Percentiles rank a stretch among this genome's conserved stretches.
Evolutionary conservation across 768 basidiomycete genomes (phyloP).

Genomic region (Suillus spraguei): DNA sequence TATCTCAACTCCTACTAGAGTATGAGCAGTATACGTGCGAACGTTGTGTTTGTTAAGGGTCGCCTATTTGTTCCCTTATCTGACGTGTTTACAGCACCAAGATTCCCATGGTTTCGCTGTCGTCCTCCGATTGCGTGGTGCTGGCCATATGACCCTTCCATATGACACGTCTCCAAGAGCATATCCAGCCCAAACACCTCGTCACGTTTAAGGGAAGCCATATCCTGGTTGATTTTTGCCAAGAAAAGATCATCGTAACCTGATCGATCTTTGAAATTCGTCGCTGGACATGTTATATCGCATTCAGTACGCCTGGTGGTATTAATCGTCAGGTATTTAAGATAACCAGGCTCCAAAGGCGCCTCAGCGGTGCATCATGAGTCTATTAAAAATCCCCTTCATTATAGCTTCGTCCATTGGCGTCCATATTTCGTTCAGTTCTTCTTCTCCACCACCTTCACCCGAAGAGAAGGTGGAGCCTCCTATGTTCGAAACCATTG

Average conservation of each 20-base stretch:
- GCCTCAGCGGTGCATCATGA: conserved; percentile 19
- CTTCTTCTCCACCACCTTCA: conserved; percentile 45
- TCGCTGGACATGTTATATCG: not conserved
- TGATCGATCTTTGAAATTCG: not conserved
- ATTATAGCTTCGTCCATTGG: conserved; percentile 43
- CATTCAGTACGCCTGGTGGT: not conserved
- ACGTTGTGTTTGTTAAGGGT: too few species aligned
- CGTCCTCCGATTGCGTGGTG: too few species aligned
- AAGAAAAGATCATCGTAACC: not conserved
- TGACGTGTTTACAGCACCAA: too few species aligned
- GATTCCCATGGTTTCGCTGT: too few species aligned
- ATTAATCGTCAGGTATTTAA: not conserved
- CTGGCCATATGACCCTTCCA: not conserved
- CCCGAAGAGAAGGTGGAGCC: conserved; percentile 28
- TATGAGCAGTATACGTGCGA: too few species aligned
- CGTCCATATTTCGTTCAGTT: conserved; percentile 43
- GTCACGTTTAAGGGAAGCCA: not conserved
- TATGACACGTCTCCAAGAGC: not conserved
- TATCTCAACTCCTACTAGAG: too few species aligned
- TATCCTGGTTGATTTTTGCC: not conserved
- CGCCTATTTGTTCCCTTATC: too few species aligned
- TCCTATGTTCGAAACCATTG: not conserved
- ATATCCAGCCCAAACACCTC: not conserved
- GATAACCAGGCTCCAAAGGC: not conserved
- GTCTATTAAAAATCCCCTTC: conserved; percentile 43